phyloP scores from a whole-genome alignment of 116 monocot genomes.

The Dioscorea cayenensis region DNA sequence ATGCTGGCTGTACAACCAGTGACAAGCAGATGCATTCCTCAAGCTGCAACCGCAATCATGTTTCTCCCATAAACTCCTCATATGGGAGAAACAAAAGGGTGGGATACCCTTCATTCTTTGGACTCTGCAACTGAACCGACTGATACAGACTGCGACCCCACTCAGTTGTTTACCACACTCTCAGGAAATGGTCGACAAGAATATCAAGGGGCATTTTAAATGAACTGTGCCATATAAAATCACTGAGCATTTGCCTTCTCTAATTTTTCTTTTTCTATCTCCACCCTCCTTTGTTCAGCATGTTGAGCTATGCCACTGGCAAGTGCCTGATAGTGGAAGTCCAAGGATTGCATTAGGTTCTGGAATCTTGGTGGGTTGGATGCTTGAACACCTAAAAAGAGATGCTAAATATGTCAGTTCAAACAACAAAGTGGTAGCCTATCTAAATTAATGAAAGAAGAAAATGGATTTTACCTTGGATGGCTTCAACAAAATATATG shows the following conservation, averaged over 20 bases:
- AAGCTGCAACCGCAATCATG: neutral
- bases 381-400: slow-evolving; percentile 55
- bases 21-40: neutral
- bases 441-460: neutral
- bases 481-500: slow-evolving; percentile 77
- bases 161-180: neutral
- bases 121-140: neutral
- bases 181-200: neutral
- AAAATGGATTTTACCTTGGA: slow-evolving; percentile 47
- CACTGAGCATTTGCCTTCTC: slow-evolving; percentile 47
- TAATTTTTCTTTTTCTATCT: slow-evolving; percentile 80
- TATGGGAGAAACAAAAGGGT: neutral
- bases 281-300: slow-evolving; percentile 59
- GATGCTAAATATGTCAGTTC: slow-evolving; percentile 1
- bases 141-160: neutral
- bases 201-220: no score
- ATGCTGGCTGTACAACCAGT: neutral
- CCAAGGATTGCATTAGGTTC: slow-evolving; percentile 70
- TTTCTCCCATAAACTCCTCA: neutral
- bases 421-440: no score
- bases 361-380: slow-evolving; percentile 66
- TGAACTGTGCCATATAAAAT: neutral
- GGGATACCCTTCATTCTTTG: neutral
- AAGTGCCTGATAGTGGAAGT: slow-evolving; percentile 68
- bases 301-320: slow-evolving; percentile 68